These are phyloP conservation scores for Thalassiosira ordinaria DNA, from an alignment of 352 stramenopile species.

Conservation along the genomic window DNA sequence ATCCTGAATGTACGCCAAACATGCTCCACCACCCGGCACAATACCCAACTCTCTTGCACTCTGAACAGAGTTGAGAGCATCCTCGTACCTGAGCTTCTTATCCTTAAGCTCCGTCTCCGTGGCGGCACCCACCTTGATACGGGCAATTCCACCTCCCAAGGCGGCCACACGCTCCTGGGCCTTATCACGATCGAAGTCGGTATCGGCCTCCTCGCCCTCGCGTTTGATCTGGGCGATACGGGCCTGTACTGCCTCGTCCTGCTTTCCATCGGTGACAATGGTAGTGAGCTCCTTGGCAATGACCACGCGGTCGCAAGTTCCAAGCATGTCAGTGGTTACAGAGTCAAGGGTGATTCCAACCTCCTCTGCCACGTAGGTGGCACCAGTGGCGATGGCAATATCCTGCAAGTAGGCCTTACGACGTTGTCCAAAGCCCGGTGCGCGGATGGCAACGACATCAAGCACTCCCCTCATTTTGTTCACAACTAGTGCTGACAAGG, in stretches of 20 bases:
- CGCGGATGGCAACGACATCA: conserved; percentile 88
- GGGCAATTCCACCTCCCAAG: conserved; percentile 87
- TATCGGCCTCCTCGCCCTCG: conserved; percentile 84
- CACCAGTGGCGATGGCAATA: conserved; percentile 89
- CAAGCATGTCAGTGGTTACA: conserved; percentile 90
- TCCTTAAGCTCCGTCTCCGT: conserved; percentile 91
- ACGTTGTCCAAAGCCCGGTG: conserved; percentile 87
- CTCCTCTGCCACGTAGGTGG: conserved; percentile 96
- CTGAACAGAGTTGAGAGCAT: conserved; percentile 89
- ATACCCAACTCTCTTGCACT: conserved; percentile 87
- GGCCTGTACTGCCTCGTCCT: conserved; percentile 82
- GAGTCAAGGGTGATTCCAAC: conserved; percentile 96
- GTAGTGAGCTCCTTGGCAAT: conserved; percentile 88
- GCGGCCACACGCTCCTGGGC: conserved; percentile 87
- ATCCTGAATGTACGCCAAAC: conserved; percentile 84
- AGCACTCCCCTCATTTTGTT: conserved; percentile 91
- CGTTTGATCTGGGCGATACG: conserved; percentile 85
- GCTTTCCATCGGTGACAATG: conserved; percentile 87
- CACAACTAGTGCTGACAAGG: conserved; percentile 88
- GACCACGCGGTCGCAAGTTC: conserved; percentile 86
- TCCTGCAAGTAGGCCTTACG: conserved; percentile 88
- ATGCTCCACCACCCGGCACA: conserved; percentile 87
- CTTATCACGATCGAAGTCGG: conserved; percentile 89
- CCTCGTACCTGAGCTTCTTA: conserved; percentile 91
- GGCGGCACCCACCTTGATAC: conserved; percentile 89